Base-by-base conservation (phyloP, 140 eudicot genomes). In the Ambrosia hybrid region DNA sequence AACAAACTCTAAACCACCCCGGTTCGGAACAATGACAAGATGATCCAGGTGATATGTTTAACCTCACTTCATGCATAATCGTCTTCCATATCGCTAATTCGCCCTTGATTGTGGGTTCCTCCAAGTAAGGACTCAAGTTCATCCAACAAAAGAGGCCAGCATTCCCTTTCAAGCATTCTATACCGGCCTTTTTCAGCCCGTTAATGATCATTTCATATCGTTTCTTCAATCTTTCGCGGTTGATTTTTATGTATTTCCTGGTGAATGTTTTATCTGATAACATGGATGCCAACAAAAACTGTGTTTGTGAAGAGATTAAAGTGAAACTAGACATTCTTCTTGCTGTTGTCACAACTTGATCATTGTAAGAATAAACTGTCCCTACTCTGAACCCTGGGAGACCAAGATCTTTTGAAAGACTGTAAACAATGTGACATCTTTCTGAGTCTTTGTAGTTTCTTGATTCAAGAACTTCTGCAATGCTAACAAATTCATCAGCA, bases 61-160 rank as follows among this genome's bases (percentile, higher is more conserved):
- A 37, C 79, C 80, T 94, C 51, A 88, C 95, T 62, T 88, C 90
- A 13, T 77, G 55, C 76, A 94, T 67, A 2, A 94, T 81, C 13
- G 61, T 67, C 9, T 75, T 79, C 99, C 99, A 90, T 0, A 94
- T 81, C 0, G 43, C 88, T 70, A 94, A 67, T 49, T 94, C 99
- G 14, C 85, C 10, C 55, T 83, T 83, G 34, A 71, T 52, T 9
- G 88, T 86, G 4, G 83, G 67, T 33, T 80, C 76, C 56, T 76
- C 81, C 84, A 94, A 70, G 4, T 78, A 75, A 4, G 87, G 87
- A 67, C 96, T 86, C 78, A 94, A 55, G 59, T 94, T 86, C 96
- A 90, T 87, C 99, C 99, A 94, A 56, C 99, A 94, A 56, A 90
- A 94, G 4, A 94, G 77, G 6, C 99, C 99, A 0, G 96, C 99